A percentile compares a stretch with the other conserved stretches of the same genome.
Conservation (phyloP, 2,329 filamentous ascomycete genomes). For the Diaporthe sp. region DNA sequence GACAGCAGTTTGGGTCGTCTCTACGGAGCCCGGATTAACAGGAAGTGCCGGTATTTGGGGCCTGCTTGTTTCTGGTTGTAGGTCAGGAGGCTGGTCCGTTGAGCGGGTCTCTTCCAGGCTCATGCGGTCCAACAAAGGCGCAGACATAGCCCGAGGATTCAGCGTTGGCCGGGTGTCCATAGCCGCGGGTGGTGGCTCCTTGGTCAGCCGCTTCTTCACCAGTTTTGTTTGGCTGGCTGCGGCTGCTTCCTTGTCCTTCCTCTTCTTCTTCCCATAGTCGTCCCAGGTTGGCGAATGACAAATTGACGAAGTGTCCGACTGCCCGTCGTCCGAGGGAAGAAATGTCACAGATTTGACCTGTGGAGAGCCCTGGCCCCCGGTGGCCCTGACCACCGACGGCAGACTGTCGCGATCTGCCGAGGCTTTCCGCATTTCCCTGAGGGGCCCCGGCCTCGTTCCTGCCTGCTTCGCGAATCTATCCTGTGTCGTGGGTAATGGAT, state of each 20-base stretch:
- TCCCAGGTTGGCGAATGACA: conserved; percentile 76
- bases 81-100: conserved; percentile 44
- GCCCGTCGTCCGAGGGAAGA: conserved; percentile 49
- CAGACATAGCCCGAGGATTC: conserved; percentile 35
- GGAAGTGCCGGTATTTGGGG: conserved; percentile 12
- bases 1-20: conserved; percentile 21
- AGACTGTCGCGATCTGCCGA: conserved; percentile 37
- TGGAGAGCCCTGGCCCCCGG: conserved; percentile 39
- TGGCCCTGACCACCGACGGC: conserved; percentile 37
- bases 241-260: conserved; percentile 61
- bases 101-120: conserved; percentile 19
- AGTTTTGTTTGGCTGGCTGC: conserved; percentile 52
- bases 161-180: conserved; percentile 43
- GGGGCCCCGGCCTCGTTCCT: conserved; percentile 2
- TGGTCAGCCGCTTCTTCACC: conserved; percentile 54
- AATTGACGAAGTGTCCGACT: conserved; percentile 63
- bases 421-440: conserved; percentile 44
- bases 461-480: conserved; percentile 20
- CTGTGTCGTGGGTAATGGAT: conserved; percentile 17
- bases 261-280: conserved; percentile 66
- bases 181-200: conserved; percentile 49
- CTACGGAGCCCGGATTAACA: conserved; percentile 18
- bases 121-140: conserved; percentile 36
- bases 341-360: conserved; percentile 58
- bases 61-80: background rate